Evolutionary conservation across 441 rosid genomes (phyloP), one percentile per base, ranked within the genome.

Genomic region (Erodium trifolium): DNA sequence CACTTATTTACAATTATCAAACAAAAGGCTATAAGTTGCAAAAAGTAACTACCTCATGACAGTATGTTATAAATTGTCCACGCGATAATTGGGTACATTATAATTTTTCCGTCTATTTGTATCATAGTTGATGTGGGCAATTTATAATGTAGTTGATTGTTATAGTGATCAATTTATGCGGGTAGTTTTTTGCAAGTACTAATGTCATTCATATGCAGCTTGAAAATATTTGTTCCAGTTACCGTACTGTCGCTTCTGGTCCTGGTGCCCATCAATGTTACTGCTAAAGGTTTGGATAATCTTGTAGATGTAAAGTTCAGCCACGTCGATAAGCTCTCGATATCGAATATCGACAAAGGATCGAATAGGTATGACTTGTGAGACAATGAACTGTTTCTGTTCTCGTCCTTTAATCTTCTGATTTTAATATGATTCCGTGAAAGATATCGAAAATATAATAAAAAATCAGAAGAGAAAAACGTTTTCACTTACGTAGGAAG

Each of bases 301-400:
- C 60, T 53, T 53, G 18, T 81, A 70, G 98, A 90, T 67, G 80
- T 94, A 72, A 95, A 90, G 6, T 78, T 85, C 69, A 94, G 93
- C 76, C 76, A 92, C 76, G 89, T 94, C n/a, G 98, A 94, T 79
- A 94, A 84, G 83, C 96, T 94, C 55, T 94, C 99, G 0, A 90
- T 94, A 77, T 94, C 99, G 5, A 94, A 92, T 77, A 98, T 94
- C 62, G 88, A 73, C 29, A 90, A 97, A 18, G 43, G 79, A 78
- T 94, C 99, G 73, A 73, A 76, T 67, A 87, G 91, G 98, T 89
- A 69, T 81, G 71, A 53, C 14, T 41, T 41, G 10, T 23, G 27
- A 23, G 27, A 23, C 27, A 5, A 8, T 41, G 1, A 10, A 39
- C 5, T 3, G 14, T 53, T 4, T 14, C 2, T 53, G 60, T 5